Evolutionary conservation across 768 basidiomycete genomes (phyloP).

Genomic region (Kwoniella newhampshirensis): DNA sequence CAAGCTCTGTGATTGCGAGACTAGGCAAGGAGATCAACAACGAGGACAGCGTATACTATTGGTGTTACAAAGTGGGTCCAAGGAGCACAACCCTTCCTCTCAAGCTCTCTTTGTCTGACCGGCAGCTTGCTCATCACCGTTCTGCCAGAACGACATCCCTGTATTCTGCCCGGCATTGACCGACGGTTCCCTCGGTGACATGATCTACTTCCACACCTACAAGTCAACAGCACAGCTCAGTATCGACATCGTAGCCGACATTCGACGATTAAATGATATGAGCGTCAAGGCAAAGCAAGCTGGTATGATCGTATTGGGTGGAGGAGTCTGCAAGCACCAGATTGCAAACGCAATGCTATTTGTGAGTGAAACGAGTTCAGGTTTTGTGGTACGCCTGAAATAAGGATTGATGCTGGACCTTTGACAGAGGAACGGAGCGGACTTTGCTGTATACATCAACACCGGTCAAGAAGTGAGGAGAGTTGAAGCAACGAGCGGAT

Average conservation of each 20-base stretch:
- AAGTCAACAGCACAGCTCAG: constrained; percentile 70
- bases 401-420: constrained; percentile 15
- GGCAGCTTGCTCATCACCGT: too few relatives aligned
- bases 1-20: constrained; percentile 86
- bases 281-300: constrained; percentile 84
- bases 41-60: constrained; percentile 97
- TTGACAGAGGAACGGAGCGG: constrained; percentile 88
- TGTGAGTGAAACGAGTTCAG: constrained; percentile 65
- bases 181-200: constrained; percentile 96
- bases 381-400: not conserved
- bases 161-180: constrained; percentile 98
- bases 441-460: constrained; percentile 96
- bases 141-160: constrained; percentile 90
- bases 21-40: constrained; percentile 97
- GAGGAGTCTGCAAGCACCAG: constrained; percentile 98
- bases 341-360: constrained; percentile 99
- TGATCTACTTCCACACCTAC: constrained; percentile 99
- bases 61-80: constrained; percentile 92
- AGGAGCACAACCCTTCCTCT: too few relatives aligned
- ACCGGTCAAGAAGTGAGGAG: constrained; percentile 77
- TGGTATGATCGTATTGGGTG: constrained; percentile 97
- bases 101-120: too few relatives aligned
- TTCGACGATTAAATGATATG: constrained; percentile 84
- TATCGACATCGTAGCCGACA: constrained; percentile 92
- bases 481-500: not conserved